These are phyloP conservation scores for Alternaria sp. DNA, from an alignment of 2,329 filamentous ascomycete species.

Conservation along the genomic window DNA sequence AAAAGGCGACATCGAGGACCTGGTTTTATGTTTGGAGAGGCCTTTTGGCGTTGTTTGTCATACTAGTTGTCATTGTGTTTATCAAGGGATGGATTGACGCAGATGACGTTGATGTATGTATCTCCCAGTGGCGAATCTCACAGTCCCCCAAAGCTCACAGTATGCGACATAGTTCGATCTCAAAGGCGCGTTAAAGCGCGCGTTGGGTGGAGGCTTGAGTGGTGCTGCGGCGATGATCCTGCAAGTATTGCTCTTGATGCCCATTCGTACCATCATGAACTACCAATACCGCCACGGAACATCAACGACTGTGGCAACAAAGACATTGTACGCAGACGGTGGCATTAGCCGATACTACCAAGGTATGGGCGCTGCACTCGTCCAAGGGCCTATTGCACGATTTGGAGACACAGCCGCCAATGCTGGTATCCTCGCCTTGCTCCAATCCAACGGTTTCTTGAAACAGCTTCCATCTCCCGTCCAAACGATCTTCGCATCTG, in stretches of 20 bases:
- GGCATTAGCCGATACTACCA: constrained; percentile 39
- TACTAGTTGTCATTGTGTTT: constrained; percentile 29
- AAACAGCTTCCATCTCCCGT: constrained; percentile 36
- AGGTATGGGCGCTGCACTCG: constrained; percentile 35
- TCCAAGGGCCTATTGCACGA: constrained; percentile 40
- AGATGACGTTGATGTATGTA: constrained; percentile 38
- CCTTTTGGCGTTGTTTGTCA: constrained; percentile 18
- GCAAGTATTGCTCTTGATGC: constrained; percentile 43
- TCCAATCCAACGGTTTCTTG: constrained; percentile 38
- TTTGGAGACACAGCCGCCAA: constrained; percentile 45
- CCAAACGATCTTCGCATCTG: constrained; percentile 40
- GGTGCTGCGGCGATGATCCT: constrained; percentile 43
- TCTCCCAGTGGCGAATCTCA: neutral
- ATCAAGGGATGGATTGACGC: constrained; percentile 41
- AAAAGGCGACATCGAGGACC: constrained; percentile 20
- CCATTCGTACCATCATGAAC: constrained; percentile 44
- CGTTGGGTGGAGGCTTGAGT: constrained; percentile 40
- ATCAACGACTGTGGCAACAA: constrained; percentile 34
- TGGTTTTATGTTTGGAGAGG: constrained; percentile 34
- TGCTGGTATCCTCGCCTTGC: constrained; percentile 39
- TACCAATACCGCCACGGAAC: constrained; percentile 44
- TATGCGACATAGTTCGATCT: constrained; percentile 34
- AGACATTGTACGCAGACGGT: constrained; percentile 37
- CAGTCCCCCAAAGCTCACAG: neutral
- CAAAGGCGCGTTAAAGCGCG: constrained; percentile 36